phyloP scores from a whole-genome alignment of 805 yeast genomes.

The Saturnispora ahearnii region DNA sequence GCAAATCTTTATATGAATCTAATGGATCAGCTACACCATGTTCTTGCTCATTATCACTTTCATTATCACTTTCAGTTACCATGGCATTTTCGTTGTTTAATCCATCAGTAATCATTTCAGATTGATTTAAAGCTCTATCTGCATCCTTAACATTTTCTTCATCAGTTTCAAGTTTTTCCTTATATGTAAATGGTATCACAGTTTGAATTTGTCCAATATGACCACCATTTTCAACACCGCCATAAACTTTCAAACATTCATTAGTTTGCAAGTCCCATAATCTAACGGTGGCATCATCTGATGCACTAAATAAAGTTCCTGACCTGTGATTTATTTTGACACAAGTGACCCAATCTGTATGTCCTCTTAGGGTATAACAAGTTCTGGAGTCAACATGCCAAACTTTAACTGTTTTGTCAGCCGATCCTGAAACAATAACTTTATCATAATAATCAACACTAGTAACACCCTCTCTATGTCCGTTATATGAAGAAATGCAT shows the following conservation, averaged over 20 bases:
- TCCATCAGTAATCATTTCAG: constrained; percentile 31
- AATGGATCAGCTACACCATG: constrained; percentile 13
- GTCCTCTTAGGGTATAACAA: constrained; percentile 89
- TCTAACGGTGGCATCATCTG: constrained; percentile 86
- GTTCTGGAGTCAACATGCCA: constrained; percentile 95
- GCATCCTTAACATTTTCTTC: constrained; percentile 17
- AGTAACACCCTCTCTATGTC: constrained; percentile 80
- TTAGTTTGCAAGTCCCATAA: constrained; percentile 90
- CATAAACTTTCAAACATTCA: constrained; percentile 70
- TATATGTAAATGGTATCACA: constrained; percentile 75
- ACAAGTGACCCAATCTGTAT: constrained; percentile 83
- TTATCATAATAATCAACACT: constrained; percentile 75
- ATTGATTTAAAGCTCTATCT: constrained; percentile 12
- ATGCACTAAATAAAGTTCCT: constrained; percentile 72
- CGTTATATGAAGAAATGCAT: constrained; percentile 87
- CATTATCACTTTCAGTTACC: constrained; percentile 9
- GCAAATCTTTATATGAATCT: constrained; percentile 35
- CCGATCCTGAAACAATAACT: constrained; percentile 85
- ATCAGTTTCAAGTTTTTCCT: constrained; percentile 41
- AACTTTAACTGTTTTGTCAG: constrained; percentile 84
- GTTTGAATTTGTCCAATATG: constrained; percentile 93
- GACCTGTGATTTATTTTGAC: constrained; percentile 80
- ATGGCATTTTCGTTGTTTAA: constrained; percentile 16
- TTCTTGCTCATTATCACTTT: constrained; percentile 15
- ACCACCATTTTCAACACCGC: constrained; percentile 63